Evolutionary conservation across 176 grass and related monocot species (phyloP), one percentile per base, ranked within the genome.

Genomic region (Olyra latifolia): DNA sequence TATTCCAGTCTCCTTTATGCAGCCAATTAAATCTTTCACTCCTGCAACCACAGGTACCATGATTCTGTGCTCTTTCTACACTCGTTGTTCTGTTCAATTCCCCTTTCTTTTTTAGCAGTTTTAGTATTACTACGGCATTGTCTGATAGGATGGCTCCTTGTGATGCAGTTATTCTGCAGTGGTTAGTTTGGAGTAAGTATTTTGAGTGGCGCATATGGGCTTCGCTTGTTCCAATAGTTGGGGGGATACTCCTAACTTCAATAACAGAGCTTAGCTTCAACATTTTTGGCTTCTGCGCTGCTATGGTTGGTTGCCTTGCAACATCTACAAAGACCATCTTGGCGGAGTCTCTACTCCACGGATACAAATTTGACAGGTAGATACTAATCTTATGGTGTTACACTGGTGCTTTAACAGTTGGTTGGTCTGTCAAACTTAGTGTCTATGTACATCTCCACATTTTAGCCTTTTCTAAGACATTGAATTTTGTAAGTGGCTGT

Each of bases 301-400:
- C 96, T 62, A 82, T 98, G 75, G 81, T 98, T 76, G 92, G 96
- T 35, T 98, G 96, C 66, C 74, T 98, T 11, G 96, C 92, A 39
- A 95, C 96, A 55, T 98, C 96, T n/a, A 95, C 96, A 14, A 98
- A 98, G 67, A 98, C 96, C 62, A 98, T 98, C 49, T 78, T 98
- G 70, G 96, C 96, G 27, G 96, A 98, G 66, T 98, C 96, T 22
- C 78, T 98, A 46, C 96, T 98, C 61, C 96, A 98, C 69, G 90
- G 92, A 56, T 98, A 98, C 73, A 95, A 98, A 70, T 98, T 98
- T 91, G 92, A 98, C 90, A 98, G 96, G 96, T 98, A 87, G 15
- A 32, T 43, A 10, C 20, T 69, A 5, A 52, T 68, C 60, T 78
- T 35, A 32, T 88, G 23, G 44, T 62, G 24, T 55, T 24, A 30